Evolutionary conservation across 1,139 yeast species (phyloP).

Genomic region (Trichomonascaceae sp.): DNA sequence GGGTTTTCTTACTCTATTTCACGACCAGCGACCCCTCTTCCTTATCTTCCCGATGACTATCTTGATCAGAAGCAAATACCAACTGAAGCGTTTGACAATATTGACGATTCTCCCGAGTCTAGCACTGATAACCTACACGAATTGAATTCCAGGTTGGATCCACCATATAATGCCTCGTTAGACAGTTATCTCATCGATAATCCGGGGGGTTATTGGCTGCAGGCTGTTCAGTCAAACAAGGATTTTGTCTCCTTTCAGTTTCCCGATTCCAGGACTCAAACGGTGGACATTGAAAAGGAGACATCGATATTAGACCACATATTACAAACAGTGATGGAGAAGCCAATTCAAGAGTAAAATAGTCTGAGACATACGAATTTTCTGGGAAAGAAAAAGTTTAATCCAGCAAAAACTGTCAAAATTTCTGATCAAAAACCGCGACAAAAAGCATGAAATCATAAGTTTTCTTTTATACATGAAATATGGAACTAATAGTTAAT

Average conservation of each 20-base stretch:
- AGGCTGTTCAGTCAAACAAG: slow-evolving; percentile 13
- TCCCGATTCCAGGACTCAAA: slow-evolving; percentile 8
- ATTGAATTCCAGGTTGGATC: not conserved
- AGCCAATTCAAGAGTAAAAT: slow-evolving; percentile 5
- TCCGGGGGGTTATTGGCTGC: slow-evolving; percentile 18
- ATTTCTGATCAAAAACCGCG: not conserved
- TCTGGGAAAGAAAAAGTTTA: too few species aligned
- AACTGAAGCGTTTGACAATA: not conserved
- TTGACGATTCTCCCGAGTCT: slow-evolving; percentile 1
- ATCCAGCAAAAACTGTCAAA: not conserved
- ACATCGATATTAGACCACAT: slow-evolving; percentile 75
- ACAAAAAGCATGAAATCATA: not conserved
- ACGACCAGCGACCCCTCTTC: slow-evolving; percentile 24
- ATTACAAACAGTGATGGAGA: slow-evolving; percentile 58
- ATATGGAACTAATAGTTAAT: not conserved
- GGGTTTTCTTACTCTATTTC: slow-evolving; percentile 13
- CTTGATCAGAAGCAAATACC: slow-evolving; percentile 13
- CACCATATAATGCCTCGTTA: not conserved
- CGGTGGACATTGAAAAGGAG: slow-evolving; percentile 31
- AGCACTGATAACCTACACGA: slow-evolving; percentile 1
- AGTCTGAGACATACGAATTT: not conserved
- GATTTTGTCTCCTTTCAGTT: slow-evolving; percentile 12
- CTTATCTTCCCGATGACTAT: slow-evolving; percentile 24
- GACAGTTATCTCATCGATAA: slow-evolving; percentile 7
- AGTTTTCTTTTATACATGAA: not conserved